Evolutionary conservation across 805 yeast genomes (phyloP).

Genomic region (Alloascoidea hylecoeti): DNA sequence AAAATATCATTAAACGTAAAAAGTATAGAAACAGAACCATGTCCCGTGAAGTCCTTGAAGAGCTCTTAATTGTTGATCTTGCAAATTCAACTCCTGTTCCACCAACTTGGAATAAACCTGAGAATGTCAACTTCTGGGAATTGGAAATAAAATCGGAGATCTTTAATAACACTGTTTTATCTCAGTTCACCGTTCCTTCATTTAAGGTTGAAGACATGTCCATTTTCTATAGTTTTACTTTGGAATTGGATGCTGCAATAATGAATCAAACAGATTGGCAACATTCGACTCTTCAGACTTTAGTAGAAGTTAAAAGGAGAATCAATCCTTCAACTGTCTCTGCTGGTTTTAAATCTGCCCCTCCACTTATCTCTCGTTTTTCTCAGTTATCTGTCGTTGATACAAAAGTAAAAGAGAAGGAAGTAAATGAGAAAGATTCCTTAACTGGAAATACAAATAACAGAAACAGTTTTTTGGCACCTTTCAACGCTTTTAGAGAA

Average conservation of each 20-base stretch:
- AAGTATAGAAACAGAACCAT: neutral
- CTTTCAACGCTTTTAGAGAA: no score
- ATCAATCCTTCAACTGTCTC: neutral
- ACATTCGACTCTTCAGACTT: neutral
- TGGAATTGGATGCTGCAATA: neutral
- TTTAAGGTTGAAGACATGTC: neutral
- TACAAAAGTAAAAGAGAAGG: no score
- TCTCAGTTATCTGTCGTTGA: no score
- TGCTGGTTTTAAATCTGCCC: no score
- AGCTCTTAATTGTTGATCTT: neutral
- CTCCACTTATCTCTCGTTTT: no score
- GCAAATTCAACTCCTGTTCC: slow-evolving; percentile 1
- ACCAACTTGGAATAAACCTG: neutral
- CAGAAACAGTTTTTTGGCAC: no score
- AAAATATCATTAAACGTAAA: neutral
- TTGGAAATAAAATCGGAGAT: neutral
- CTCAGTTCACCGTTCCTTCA: slow-evolving; percentile 1
- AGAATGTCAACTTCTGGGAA: neutral
- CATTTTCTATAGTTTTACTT: neutral
- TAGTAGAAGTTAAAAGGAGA: neutral
- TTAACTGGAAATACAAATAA: no score
- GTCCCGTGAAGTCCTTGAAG: neutral
- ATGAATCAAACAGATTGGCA: slow-evolving; percentile 1
- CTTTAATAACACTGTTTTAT: neutral
- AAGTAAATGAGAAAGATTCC: no score